Percentiles rank a stretch among this genome's conserved stretches.
These are phyloP conservation scores for Kwoniella botswanensis DNA, from an alignment of 768 basidiomycete species.

Conservation along the genomic window DNA sequence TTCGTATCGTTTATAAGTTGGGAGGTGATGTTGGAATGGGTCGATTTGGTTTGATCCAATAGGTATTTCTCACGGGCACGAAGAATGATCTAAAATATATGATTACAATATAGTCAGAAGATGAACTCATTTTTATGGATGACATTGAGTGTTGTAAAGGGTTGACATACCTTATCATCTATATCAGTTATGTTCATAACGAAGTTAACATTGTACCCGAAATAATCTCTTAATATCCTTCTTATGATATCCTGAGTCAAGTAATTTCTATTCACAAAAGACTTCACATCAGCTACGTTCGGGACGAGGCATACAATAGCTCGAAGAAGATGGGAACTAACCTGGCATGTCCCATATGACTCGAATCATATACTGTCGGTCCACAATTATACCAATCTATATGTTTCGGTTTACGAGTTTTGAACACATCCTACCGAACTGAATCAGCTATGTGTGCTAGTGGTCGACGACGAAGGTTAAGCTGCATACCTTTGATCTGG, in stretches of 20 bases:
- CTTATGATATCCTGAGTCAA: conserved; percentile 91
- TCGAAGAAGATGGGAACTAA: conserved; percentile 53
- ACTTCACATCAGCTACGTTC: neutral
- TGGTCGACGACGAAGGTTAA: neutral
- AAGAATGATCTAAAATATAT: conserved; percentile 75
- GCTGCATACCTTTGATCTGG: conserved; percentile 74
- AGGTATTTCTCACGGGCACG: conserved; percentile 72
- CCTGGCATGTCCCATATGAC: conserved; percentile 99
- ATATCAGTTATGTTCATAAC: conserved; percentile 99
- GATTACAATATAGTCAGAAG: conserved; percentile 5
- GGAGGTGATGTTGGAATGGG: conserved; percentile 61
- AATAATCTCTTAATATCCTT: conserved; percentile 90
- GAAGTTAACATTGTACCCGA: conserved; percentile 96
- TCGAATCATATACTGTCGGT: conserved; percentile 96
- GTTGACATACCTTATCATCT: conserved; percentile 83
- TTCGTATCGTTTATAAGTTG: conserved; percentile 67
- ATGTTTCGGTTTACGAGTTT: conserved; percentile 61
- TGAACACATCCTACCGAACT: conserved; percentile 70
- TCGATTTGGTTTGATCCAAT: conserved; percentile 53
- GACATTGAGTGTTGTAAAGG: too few species aligned
- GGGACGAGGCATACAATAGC: too few species aligned
- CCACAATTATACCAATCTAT: conserved; percentile 96
- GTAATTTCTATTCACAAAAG: conserved; percentile 74
- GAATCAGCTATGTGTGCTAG: neutral
- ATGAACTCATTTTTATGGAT: neutral